phyloP scores from a whole-genome alignment of 1,284 basidiomycete species.

The Cerioporus squamosus region DNA sequence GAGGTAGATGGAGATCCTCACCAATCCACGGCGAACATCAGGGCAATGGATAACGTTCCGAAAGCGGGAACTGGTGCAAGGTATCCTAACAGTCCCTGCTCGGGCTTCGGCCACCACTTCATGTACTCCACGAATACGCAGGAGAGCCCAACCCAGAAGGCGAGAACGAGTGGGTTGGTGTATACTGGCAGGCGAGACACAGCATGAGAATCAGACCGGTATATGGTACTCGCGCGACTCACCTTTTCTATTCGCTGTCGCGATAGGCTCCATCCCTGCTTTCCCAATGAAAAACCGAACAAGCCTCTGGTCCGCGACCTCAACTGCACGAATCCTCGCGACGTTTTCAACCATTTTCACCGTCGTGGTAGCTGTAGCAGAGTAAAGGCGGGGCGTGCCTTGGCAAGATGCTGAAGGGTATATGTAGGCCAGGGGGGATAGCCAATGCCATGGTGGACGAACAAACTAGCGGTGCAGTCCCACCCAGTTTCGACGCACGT shows the following conservation, averaged over 20 bases:
- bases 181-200: constrained; percentile 48
- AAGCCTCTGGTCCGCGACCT: constrained; percentile 54
- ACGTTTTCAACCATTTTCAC: constrained; percentile 30
- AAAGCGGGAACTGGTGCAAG: constrained; percentile 68
- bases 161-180: constrained; percentile 59
- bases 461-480: neutral
- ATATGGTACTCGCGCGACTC: constrained; percentile 22
- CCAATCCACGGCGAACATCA: constrained; percentile 77
- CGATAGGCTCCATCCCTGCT: constrained; percentile 71
- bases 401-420: neutral
- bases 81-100: constrained; percentile 51
- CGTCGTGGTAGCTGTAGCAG: neutral
- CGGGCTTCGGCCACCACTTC: constrained; percentile 64
- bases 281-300: constrained; percentile 72
- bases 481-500: constrained; percentile 13
- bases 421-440: constrained; percentile 1
- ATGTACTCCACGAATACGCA: constrained; percentile 59
- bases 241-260: constrained; percentile 71
- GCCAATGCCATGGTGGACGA: constrained; percentile 1
- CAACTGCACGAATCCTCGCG: constrained; percentile 61
- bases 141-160: constrained; percentile 64
- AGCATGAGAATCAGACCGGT: neutral
- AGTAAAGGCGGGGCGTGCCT: neutral
- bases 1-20: constrained; percentile 34
- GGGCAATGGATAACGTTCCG: constrained; percentile 62